Conservation (phyloP, 805 yeast genomes). For the Starmerella vitae region DNA sequence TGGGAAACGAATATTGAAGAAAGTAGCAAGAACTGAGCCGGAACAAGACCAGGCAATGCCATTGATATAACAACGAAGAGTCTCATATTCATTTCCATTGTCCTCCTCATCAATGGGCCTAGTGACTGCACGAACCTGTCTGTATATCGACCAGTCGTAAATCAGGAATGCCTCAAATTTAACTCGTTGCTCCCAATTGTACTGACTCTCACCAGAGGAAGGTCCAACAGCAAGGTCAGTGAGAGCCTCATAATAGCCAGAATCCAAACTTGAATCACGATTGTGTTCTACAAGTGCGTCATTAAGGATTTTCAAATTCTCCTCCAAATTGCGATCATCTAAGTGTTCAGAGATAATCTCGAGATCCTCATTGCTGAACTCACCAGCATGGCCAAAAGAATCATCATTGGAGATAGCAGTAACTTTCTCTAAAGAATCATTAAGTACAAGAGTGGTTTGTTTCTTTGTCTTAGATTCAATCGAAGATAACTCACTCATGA, state of each 20-base stretch:
- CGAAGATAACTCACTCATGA: no score
- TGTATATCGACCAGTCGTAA: slow-evolving; percentile 40
- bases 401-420: no score
- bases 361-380: slow-evolving; percentile 11
- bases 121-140: slow-evolving; percentile 46
- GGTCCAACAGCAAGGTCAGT: slow-evolving; percentile 18
- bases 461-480: no score
- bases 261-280: slow-evolving; percentile 38
- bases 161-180: slow-evolving; percentile 35
- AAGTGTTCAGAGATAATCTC: slow-evolving; percentile 12
- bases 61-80: slow-evolving; percentile 39
- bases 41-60: slow-evolving; percentile 40
- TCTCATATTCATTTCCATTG: slow-evolving; percentile 33
- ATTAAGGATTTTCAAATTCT: slow-evolving; percentile 32
- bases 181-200: slow-evolving; percentile 17
- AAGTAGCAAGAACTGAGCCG: slow-evolving; percentile 28
- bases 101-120: slow-evolving; percentile 37
- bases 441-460: no score
- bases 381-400: no score
- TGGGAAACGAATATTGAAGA: slow-evolving; percentile 47
- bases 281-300: slow-evolving; percentile 32
- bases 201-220: slow-evolving; percentile 6
- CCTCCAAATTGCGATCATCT: slow-evolving; percentile 25
- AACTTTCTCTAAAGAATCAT: no score
- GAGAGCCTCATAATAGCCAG: slow-evolving; percentile 29